A percentile compares a stretch with the other conserved stretches of the same genome.
Evolutionary conservation across 1,284 basidiomycete genomes (phyloP).

Genomic region (Phlebopus sp.): DNA sequence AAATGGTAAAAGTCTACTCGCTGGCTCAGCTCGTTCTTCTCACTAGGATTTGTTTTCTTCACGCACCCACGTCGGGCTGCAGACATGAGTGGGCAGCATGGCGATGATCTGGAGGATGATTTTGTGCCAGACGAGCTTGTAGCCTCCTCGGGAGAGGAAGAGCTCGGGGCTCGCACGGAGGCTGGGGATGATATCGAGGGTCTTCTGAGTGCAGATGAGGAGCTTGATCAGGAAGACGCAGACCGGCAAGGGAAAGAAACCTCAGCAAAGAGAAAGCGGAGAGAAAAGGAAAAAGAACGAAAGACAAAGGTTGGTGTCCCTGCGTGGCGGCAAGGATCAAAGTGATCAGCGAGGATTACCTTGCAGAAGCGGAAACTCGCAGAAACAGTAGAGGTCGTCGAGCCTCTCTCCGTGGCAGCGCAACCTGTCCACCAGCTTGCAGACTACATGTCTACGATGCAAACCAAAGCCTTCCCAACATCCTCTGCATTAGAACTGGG

Average conservation of each 20-base stretch:
- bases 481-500: slow-evolving; percentile 69
- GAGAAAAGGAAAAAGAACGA: slow-evolving; percentile 67
- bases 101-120: slow-evolving; percentile 81
- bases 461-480: slow-evolving; percentile 62
- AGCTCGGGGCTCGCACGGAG: slow-evolving; percentile 34
- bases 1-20: neutral
- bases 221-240: slow-evolving; percentile 34
- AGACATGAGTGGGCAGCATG: slow-evolving; percentile 41
- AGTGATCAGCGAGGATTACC: slow-evolving; percentile 9
- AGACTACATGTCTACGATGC: slow-evolving; percentile 58
- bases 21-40: neutral
- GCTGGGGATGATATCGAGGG: slow-evolving; percentile 40
- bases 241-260: slow-evolving; percentile 28
- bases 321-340: slow-evolving; percentile 12
- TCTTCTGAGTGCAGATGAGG: slow-evolving; percentile 46
- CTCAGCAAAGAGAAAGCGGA: slow-evolving; percentile 62
- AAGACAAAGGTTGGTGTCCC: slow-evolving; percentile 53
- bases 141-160: slow-evolving; percentile 57
- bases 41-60: neutral
- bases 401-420: slow-evolving; percentile 51
- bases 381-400: slow-evolving; percentile 39
- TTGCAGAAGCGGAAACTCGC: slow-evolving; percentile 62
- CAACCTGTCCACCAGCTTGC: slow-evolving; percentile 55
- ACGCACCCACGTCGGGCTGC: slow-evolving; percentile 21
- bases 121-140: slow-evolving; percentile 71